Conservation (phyloP, 257 asterid species). For the Gynochthodes officinalis region DNA sequence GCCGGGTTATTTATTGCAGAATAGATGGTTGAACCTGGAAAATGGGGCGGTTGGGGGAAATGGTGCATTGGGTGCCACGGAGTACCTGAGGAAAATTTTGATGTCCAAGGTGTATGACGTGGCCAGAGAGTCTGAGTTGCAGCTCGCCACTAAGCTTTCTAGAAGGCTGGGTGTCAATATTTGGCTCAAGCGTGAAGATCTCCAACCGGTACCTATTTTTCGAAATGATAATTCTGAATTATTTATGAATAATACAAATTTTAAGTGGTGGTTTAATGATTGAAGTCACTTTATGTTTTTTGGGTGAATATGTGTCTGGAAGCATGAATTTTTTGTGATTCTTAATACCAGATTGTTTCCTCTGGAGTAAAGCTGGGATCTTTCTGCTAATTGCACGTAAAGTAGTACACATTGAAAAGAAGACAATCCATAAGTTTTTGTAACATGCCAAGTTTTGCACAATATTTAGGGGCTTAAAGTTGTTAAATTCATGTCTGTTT, state of each 20-base stretch:
- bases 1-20: slow-evolving; percentile 59
- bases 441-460: no score
- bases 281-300: no score
- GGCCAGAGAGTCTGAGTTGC: slow-evolving; percentile 81
- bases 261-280: not conserved
- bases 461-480: no score
- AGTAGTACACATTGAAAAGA: no score
- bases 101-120: slow-evolving; percentile 91
- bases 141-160: slow-evolving; percentile 72
- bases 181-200: slow-evolving; percentile 93
- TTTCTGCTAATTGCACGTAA: not conserved
- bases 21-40: slow-evolving; percentile 16
- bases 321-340: not conserved
- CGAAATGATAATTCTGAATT: not conserved
- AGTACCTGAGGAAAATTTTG: slow-evolving; percentile 76
- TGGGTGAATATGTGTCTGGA: not conserved
- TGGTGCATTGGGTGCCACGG: slow-evolving; percentile 50
- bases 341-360: not conserved
- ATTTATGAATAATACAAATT: not conserved
- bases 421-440: not conserved
- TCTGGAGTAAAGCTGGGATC: not conserved
- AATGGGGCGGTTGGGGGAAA: slow-evolving; percentile 14
- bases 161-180: slow-evolving; percentile 62
- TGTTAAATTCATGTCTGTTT: no score
- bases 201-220: slow-evolving; percentile 70